A percentile compares a stretch with the other conserved stretches of the same genome.
Conservation (phyloP, 257 asterid genomes). For the Solanum gracilifrons region DNA sequence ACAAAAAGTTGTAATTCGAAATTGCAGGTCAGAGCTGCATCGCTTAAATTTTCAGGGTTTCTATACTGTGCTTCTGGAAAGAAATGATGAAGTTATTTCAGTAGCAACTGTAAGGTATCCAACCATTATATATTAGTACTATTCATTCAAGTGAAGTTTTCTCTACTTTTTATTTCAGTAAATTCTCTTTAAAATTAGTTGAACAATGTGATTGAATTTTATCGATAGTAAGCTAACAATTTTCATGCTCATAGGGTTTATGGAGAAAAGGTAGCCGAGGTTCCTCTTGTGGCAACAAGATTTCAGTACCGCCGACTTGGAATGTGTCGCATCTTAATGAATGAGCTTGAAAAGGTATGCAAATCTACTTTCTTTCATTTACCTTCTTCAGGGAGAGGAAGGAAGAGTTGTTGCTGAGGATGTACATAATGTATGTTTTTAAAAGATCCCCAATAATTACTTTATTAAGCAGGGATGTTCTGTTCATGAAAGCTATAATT, state of each 20-base stretch:
- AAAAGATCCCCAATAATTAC: not conserved
- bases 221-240: not conserved
- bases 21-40: slow-evolving; percentile 60
- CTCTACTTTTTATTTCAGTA: not conserved
- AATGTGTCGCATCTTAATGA: slow-evolving; percentile 72
- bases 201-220: not conserved
- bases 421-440: not conserved
- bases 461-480: not conserved
- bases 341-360: slow-evolving; percentile 66
- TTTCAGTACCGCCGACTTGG: slow-evolving; percentile 73
- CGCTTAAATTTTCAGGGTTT: slow-evolving; percentile 69
- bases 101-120: slow-evolving; percentile 58
- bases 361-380: not conserved
- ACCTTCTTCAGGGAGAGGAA: not conserved
- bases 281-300: slow-evolving; percentile 72
- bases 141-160: not conserved
- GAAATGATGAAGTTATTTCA: slow-evolving; percentile 47
- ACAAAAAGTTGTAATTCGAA: not conserved
- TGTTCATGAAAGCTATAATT: not conserved
- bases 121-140: not conserved
- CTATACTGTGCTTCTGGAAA: slow-evolving; percentile 62
- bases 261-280: slow-evolving; percentile 68
- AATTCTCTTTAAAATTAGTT: not conserved
- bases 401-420: not conserved
- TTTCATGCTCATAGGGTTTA: slow-evolving; percentile 32